Evolutionary conservation across 371 early-diverging fungal genomes (phyloP), one percentile per base, ranked within the genome.

Genomic region (Actinomortierella wolfii): DNA sequence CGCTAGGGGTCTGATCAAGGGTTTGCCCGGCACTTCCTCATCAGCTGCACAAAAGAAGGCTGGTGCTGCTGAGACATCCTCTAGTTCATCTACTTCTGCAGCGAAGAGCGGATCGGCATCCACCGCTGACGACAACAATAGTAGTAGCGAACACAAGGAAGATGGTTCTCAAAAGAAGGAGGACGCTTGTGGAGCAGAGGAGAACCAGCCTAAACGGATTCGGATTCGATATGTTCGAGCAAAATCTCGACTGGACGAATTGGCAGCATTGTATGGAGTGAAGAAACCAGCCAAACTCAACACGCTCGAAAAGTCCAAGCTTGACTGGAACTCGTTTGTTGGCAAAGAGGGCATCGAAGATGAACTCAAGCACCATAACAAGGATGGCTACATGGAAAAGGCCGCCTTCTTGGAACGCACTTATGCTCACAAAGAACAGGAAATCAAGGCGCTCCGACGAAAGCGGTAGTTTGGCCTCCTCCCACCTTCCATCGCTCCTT

Each of bases 251-350:
- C 59, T 88, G 20, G 80, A 80, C 2, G 82, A 81, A 8, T 64
- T 91, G 1, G 86, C 86, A 0, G 76, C 83, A 3, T 81, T 85
- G 47, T 88, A 85, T 62, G 85, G 85, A 2, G 79, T 88, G 57
- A 85, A 87, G 55, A 86, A 78, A 26, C 82, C 85, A 3, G 81
- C 86, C 14, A 89, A 88, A 58, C 78, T 89, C 63, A 89, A 88
- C 49, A 88, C 90, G 13, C 67, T 91, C 25, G 91, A 91, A 46
- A 86, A 89, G 58, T 86, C 87, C 41, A 88, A 87, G 59, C 55
- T 85, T 63, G 89, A 91, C 62, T 89, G 89, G 91, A 81, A 85
- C 55, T 75, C 74, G 15, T 88, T 81, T 76, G 89, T 89, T 23
- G 85, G 86, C 26, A 79, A 79, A 45, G 84, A 84, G 64, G 88